Conservation (phyloP, 805 yeast species). For the Candida nitratophila region DNA sequence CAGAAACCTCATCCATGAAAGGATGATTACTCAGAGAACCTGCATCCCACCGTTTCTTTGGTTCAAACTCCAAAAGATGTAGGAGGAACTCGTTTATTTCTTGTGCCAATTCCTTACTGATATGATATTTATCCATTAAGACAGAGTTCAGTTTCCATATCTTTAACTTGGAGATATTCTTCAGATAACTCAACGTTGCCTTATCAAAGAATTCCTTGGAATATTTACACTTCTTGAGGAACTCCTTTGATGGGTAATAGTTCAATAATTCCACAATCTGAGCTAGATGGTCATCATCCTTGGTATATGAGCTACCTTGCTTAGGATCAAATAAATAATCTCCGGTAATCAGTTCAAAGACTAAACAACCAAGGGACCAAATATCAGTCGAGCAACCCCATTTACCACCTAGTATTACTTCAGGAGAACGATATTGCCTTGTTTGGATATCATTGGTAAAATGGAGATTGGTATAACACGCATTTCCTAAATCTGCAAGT, state of each 20-base stretch:
- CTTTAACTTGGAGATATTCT: slow-evolving; percentile 39
- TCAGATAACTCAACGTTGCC: slow-evolving; percentile 23
- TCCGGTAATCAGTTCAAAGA: slow-evolving; percentile 55
- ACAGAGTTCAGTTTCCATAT: slow-evolving; percentile 46
- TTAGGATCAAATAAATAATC: slow-evolving; percentile 60
- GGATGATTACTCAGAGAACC: slow-evolving; percentile 46
- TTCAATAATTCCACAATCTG: slow-evolving; percentile 49
- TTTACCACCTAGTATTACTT: slow-evolving; percentile 46
- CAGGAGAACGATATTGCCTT: slow-evolving; percentile 61
- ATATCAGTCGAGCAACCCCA: slow-evolving; percentile 62
- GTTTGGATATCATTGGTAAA: slow-evolving; percentile 66
- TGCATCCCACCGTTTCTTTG: slow-evolving; percentile 46
- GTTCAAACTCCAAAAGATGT: slow-evolving; percentile 43
- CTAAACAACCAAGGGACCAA: slow-evolving; percentile 54
- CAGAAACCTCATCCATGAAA: slow-evolving; percentile 32
- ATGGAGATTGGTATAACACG: slow-evolving; percentile 57
- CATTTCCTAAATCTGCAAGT: slow-evolving; percentile 66
- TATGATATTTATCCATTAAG: slow-evolving; percentile 41
- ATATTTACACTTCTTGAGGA: slow-evolving; percentile 31
- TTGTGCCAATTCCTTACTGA: slow-evolving; percentile 29
- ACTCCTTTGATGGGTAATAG: slow-evolving; percentile 30
- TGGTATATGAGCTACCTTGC: slow-evolving; percentile 36
- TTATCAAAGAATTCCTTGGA: slow-evolving; percentile 35
- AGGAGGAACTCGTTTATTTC: slow-evolving; percentile 40
- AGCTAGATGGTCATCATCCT: slow-evolving; percentile 58